Conservation (phyloP, 495 filamentous ascomycete species). For the Aspergillus incahuasiensis region DNA sequence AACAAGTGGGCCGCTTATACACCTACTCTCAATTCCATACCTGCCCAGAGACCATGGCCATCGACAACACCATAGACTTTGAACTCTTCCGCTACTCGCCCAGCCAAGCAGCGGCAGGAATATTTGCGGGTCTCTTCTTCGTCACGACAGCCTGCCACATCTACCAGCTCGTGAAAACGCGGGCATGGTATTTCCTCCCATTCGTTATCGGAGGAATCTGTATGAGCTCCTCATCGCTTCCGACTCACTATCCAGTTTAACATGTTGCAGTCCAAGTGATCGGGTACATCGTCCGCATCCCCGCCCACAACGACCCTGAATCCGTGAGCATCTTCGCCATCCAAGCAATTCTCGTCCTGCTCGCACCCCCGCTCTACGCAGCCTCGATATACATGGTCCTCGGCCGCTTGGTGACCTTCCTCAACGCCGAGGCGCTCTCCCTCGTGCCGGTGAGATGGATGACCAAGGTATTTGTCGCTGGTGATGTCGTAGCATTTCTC, state of each 20-base stretch:
- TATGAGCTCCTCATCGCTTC: conserved; percentile 15
- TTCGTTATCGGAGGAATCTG: conserved; percentile 54
- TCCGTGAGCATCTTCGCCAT: conserved; percentile 41
- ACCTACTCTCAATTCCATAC: too few relatives aligned
- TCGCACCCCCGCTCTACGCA: conserved; percentile 44
- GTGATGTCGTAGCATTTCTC: conserved; percentile 33
- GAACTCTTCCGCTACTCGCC: conserved; percentile 34
- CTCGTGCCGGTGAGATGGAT: conserved; percentile 24
- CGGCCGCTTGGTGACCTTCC: conserved; percentile 35
- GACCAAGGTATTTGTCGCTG: conserved; percentile 32
- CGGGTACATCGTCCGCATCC: conserved; percentile 52
- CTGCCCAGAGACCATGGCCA: too few relatives aligned
- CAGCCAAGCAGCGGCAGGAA: conserved; percentile 42
- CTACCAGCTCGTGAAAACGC: conserved; percentile 36
- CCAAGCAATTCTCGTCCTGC: not conserved
- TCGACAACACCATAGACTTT: too few relatives aligned
- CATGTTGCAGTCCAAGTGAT: conserved; percentile 46
- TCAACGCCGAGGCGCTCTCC: conserved; percentile 38
- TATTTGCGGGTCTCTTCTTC: conserved; percentile 48
- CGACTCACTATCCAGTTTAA: not conserved
- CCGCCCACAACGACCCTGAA: conserved; percentile 27
- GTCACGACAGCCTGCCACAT: conserved; percentile 40
- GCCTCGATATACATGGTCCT: conserved; percentile 3
- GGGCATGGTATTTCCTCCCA: conserved; percentile 58
- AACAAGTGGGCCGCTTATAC: too few relatives aligned